These are phyloP conservation scores for Agrostemma githago DNA, from an alignment of 148 eudicot species.

Conservation along the genomic window DNA sequence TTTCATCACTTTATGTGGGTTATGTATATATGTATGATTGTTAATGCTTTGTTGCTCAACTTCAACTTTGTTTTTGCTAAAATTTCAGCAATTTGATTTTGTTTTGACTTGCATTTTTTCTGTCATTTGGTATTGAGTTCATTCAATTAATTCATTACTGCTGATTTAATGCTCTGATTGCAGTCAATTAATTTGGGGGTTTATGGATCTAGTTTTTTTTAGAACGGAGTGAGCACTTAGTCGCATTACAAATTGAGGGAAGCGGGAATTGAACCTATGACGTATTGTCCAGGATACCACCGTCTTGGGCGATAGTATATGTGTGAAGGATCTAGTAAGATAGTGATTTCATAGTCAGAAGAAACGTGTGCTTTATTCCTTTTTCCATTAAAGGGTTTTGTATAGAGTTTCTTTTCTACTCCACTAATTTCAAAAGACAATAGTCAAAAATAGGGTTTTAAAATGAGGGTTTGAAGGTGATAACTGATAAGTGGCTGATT, in stretches of 20 bases:
- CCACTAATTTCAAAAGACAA: slow-evolving; percentile 28
- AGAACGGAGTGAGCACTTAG: too few relatives aligned
- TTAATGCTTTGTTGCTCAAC: slow-evolving; percentile 11
- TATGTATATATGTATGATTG: not conserved
- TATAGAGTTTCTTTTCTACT: slow-evolving; percentile 25
- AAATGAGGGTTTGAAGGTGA: slow-evolving; percentile 23
- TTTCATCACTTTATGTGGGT: slow-evolving; percentile 9
- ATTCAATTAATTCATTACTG: not conserved
- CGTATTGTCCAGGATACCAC: too few relatives aligned
- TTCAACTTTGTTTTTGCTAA: slow-evolving; percentile 17
- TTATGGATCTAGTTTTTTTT: slow-evolving; percentile 9
- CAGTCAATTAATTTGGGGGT: not conserved
- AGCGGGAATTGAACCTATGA: too few relatives aligned
- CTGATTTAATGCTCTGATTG: not conserved
- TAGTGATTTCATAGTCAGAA: slow-evolving; percentile 36
- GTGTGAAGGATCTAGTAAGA: slow-evolving; percentile 8
- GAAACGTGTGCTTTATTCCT: slow-evolving; percentile 29
- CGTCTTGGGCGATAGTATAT: too few relatives aligned
- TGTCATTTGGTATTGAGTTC: not conserved
- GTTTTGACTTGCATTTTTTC: slow-evolving; percentile 19
- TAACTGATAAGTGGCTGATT: slow-evolving; percentile 23
- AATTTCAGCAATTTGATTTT: not conserved
- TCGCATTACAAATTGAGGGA: too few relatives aligned
- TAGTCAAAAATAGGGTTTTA: slow-evolving; percentile 19
- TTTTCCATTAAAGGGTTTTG: slow-evolving; percentile 34